Evolutionary conservation across 768 basidiomycete species (phyloP), one percentile per base, ranked within the genome.

Genomic region (Dentipellis sp.): DNA sequence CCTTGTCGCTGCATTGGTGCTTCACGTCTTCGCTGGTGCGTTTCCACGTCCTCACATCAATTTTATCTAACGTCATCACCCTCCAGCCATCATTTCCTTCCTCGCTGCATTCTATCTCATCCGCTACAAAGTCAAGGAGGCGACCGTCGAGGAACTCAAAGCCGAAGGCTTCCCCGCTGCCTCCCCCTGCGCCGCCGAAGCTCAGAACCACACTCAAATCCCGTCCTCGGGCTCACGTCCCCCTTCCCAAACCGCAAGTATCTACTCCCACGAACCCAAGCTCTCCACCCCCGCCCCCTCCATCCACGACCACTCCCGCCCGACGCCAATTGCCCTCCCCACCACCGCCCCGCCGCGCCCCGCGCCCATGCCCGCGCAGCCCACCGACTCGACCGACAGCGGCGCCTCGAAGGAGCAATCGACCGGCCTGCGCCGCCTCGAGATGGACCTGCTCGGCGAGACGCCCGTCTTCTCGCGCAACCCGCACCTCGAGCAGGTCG

Each of bases 401-500:
- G 17, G 39, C 39, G 17, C 39, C 14, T 17, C 17, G 2, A 40
- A 40, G 1, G 17, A 40, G 5, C 14, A 5, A 4, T 40, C 39
- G 2, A 14, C 39, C 10, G 6, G 6, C 39, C 39, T 40, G 39
- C 39, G 39, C 39, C 39, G 39, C 39, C 39, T 40, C 39, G 39
- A 42, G 14, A 51, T 14, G 29, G 23, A 23, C n/a, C 63, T 62
- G 1, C 55, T 34, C 23, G 21, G 53, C 10, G 17, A 62, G 35
- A 65, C 65, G 1, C 65, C 66, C 3, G 68, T 79, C 29, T 73
- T 74, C 62, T 76, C 74, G 17, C 51, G 69, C 5, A 71, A 79
- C 61, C 80, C 81, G 5, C 79, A 78, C 53, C 59, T 83, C 8
- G 78, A 78, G 50, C 75, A 75, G 58, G 75, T 80, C 19, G 79